These are phyloP conservation scores for Botryotinia calthae DNA, from an alignment of 2,329 filamentous ascomycete genomes.

Conservation along the genomic window DNA sequence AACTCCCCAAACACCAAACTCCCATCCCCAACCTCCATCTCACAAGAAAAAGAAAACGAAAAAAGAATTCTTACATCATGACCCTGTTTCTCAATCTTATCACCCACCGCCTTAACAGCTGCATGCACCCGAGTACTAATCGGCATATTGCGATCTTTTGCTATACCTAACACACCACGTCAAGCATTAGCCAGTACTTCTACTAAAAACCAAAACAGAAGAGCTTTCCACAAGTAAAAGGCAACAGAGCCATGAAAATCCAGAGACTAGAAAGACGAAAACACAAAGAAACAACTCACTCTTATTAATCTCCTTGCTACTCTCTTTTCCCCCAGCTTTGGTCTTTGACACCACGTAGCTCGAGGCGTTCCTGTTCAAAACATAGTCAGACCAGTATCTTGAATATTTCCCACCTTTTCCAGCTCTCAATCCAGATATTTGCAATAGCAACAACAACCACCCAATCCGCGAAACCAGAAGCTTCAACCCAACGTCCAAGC, in stretches of 20 bases:
- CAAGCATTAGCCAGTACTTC: neutral
- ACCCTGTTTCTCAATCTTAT: slow-evolving; percentile 5
- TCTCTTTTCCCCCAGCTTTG: neutral
- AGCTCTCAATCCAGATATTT: rapidly evolving
- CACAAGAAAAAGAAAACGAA: neutral
- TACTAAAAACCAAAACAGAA: too few relatives aligned
- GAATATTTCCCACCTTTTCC: too few relatives aligned
- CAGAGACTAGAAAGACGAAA: neutral
- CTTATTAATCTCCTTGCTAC: neutral
- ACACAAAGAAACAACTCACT: neutral
- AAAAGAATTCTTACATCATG: neutral
- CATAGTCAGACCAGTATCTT: too few relatives aligned
- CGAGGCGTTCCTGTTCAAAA: neutral
- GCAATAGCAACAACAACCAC: too few relatives aligned
- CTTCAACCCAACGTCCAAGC: too few relatives aligned
- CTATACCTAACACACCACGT: neutral
- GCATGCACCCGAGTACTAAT: neutral
- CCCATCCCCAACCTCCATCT: neutral
- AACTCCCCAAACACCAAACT: too few relatives aligned
- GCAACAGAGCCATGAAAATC: too few relatives aligned
- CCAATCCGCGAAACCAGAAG: neutral
- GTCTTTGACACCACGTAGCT: neutral
- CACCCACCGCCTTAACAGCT: neutral
- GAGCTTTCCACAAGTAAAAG: too few relatives aligned
- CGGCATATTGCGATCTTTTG: neutral